Percentiles rank a stretch among this genome's conserved stretches.
Conservation (phyloP, 257 asterid genomes). For the Solanum habrochaites region DNA sequence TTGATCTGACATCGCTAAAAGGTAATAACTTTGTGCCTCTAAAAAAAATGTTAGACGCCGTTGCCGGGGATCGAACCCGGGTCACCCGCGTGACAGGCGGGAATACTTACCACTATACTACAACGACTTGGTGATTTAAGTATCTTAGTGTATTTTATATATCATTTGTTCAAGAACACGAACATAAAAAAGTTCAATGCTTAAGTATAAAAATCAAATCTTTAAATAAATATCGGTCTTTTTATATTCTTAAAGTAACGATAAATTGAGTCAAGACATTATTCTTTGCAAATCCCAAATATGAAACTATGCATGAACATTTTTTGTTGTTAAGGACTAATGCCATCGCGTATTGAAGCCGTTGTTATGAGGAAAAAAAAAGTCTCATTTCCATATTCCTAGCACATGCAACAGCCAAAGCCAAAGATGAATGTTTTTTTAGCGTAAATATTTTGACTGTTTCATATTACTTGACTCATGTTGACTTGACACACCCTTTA, state of each 20-base stretch:
- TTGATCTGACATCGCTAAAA: too few relatives aligned
- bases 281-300: not conserved
- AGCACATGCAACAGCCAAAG: not conserved
- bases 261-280: not conserved
- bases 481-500: not conserved
- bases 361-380: not conserved
- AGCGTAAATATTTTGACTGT: accelerated
- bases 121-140: not conserved
- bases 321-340: not conserved
- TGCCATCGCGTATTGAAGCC: not conserved
- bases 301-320: accelerated
- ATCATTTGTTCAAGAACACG: too few relatives aligned
- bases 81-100: slow-evolving; percentile 98
- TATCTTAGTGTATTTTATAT: not conserved
- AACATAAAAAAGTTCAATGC: not conserved
- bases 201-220: too few relatives aligned
- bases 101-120: slow-evolving; percentile 39
- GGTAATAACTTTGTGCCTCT: too few relatives aligned
- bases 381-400: not conserved
- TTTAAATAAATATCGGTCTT: not conserved
- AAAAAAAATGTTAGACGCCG: slow-evolving; percentile 12
- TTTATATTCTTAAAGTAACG: not conserved
- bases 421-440: not conserved
- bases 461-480: too few relatives aligned
- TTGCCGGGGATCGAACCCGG: slow-evolving; percentile 98